Base-by-base conservation (phyloP, 345 rosid species). In the Eutrema heterophyllum region DNA sequence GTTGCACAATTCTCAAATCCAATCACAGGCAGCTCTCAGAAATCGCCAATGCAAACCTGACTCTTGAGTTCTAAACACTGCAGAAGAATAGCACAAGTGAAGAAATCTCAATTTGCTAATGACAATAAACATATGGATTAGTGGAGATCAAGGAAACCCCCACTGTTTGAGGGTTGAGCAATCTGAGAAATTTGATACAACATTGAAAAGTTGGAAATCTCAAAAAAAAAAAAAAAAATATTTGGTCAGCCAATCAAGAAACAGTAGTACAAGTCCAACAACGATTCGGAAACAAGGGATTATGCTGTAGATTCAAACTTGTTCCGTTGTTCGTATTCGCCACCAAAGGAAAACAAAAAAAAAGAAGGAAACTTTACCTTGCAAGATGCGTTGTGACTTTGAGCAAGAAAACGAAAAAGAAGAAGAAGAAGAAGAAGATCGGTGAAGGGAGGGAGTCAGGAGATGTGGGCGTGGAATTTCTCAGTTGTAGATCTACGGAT, bases 401-500 rank as follows among this genome's bases (percentile, higher is more conserved):
- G 75, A 9, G 66, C 15, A 27, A 56, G 48, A 39, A 29, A 27
- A 27, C n/a, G 13, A 9, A 38, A 60, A 26, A n/a, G n/a, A n/a
- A n/a, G n/a, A 76, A 39, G 45, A 54, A 13, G 70, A 70, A 60
- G 58, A 69, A n/a, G 46, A 79, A 71, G 75, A 64, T 61, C 61
- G 29, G 59, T 15, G 33, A 32, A 67, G 59, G 14, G 27, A 58
- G 71, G 79, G 46, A 11, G 30, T 49, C 11, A 18, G 43, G 79
- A 70, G 84, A 76, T 48, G 68, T 16, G 78, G 79, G 75, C 56
- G 49, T 62, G 68, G 62, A 70, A 65, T 27, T 71, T 69, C 60
- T 69, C 56, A 67, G 50, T 62, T 67, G 74, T 68, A 86, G 91
- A 89, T 85, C 92, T 87, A 74, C 74, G 81, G 84, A 86, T 81